Conservation (phyloP, 108 stramenopile species). For the Cyclotella sp. region DNA sequence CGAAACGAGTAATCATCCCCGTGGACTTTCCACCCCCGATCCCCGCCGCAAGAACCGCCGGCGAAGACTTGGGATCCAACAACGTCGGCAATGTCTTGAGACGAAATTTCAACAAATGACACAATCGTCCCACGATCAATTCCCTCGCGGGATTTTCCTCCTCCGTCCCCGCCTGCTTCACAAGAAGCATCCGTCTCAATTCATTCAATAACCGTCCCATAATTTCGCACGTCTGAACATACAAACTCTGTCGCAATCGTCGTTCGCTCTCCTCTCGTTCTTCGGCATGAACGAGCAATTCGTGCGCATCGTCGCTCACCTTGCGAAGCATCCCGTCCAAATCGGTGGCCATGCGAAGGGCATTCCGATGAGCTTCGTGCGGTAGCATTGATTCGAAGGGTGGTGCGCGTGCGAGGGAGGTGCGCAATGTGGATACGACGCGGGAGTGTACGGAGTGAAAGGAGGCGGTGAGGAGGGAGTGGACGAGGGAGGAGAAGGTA, state of each 20-base stretch:
- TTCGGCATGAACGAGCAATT: conserved; percentile 89
- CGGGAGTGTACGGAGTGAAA: conserved; percentile 85
- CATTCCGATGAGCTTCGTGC: conserved; percentile 90
- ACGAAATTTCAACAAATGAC: conserved; percentile 85
- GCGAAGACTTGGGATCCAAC: conserved; percentile 79
- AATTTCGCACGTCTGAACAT: conserved; percentile 92
- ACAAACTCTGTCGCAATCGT: conserved; percentile 79
- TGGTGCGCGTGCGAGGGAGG: conserved; percentile 85
- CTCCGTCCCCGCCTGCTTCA: background rate
- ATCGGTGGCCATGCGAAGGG: conserved; percentile 80
- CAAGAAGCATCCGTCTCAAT: conserved; percentile 74
- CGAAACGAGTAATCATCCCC: conserved; percentile 85
- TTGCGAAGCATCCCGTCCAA: conserved; percentile 72
- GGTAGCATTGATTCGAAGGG: conserved; percentile 71
- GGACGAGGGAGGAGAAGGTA: conserved; percentile 87
- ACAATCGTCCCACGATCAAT: conserved; percentile 85
- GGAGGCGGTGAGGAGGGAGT: conserved; percentile 80
- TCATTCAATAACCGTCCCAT: conserved; percentile 87
- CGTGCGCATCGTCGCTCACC: conserved; percentile 89
- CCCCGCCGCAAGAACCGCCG: conserved; percentile 61
- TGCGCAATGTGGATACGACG: conserved; percentile 76
- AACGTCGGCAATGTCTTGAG: conserved; percentile 77
- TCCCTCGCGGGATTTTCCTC: conserved; percentile 74
- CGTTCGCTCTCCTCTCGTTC: conserved; percentile 88
- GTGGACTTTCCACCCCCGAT: conserved; percentile 45